phyloP scores from a whole-genome alignment of 139 green algal genomes.

The Ostreobium quekettii region DNA sequence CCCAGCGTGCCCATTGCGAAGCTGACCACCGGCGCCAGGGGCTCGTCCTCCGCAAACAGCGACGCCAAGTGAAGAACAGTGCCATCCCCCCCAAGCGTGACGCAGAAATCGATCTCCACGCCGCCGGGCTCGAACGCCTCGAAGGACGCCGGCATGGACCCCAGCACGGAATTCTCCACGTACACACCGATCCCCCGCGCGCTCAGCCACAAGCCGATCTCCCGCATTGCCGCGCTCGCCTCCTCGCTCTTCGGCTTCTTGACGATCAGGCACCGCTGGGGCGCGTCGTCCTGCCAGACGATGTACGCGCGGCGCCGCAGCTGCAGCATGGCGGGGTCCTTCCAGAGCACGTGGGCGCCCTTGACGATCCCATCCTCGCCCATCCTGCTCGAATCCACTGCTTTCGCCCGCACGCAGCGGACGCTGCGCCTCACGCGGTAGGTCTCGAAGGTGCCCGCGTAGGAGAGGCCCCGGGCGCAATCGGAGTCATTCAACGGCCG shows the following conservation, averaged over 20 bases:
- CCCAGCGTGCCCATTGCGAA: slow-evolving; percentile 88
- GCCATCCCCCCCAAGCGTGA: slow-evolving; percentile 66
- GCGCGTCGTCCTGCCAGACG: slow-evolving; percentile 40
- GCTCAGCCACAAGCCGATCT: slow-evolving; percentile 60
- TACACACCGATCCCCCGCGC: slow-evolving; percentile 23
- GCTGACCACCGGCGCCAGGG: slow-evolving; percentile 72
- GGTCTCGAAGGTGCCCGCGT: no score
- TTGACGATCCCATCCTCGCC: slow-evolving; percentile 25
- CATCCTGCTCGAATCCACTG: slow-evolving; percentile 19
- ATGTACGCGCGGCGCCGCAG: slow-evolving; percentile 43
- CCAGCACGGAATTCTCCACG: slow-evolving; percentile 61
- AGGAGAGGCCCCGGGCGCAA: no score
- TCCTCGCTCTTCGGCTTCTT: slow-evolving; percentile 58
- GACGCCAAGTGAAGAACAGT: slow-evolving; percentile 78
- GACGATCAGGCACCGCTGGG: slow-evolving; percentile 56
- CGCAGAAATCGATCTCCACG: slow-evolving; percentile 63
- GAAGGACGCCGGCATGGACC: slow-evolving; percentile 26
- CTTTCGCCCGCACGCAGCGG: not conserved
- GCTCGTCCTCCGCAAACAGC: slow-evolving; percentile 66
- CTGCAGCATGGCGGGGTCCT: slow-evolving; percentile 28
- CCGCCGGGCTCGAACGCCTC: slow-evolving; percentile 20
- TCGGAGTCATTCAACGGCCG: no score
- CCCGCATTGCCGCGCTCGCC: slow-evolving; percentile 39
- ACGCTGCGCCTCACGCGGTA: no score
- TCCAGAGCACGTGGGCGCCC: slow-evolving; percentile 29